Evolutionary conservation across 2,329 filamentous ascomycete species (phyloP).

Genomic region (Mollisiaceae sp.): DNA sequence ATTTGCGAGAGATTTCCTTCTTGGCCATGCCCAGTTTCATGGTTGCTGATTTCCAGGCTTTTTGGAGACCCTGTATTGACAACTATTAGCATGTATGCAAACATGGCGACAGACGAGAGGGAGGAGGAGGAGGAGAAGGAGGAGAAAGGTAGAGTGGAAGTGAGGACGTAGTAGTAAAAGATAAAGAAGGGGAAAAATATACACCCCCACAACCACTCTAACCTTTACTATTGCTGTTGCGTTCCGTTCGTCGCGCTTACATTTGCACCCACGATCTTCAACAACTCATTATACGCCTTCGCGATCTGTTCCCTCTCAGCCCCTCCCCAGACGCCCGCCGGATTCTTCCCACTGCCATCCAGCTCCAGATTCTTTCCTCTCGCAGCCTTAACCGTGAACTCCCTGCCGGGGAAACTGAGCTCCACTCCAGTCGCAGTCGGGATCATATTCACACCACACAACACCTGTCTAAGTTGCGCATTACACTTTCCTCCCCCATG

Average conservation of each 20-base stretch:
- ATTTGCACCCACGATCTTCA: constrained; percentile 10
- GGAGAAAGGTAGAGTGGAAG: too few relatives aligned
- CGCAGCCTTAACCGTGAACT: background rate
- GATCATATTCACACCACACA: constrained; percentile 45
- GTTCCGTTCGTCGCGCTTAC: background rate
- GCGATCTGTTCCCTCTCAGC: constrained; percentile 2
- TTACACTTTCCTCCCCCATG: constrained; percentile 47
- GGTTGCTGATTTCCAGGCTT: constrained; percentile 4
- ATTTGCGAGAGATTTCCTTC: constrained; percentile 3
- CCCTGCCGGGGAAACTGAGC: constrained; percentile 38
- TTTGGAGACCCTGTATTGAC: background rate
- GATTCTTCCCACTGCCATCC: background rate
- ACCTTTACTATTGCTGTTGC: background rate
- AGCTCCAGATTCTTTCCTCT: background rate
- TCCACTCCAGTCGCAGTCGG: constrained; percentile 40
- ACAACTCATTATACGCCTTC: constrained; percentile 8
- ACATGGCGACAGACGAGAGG: background rate
- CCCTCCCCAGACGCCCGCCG: background rate
- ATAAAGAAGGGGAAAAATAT: background rate
- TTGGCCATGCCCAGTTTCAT: constrained; percentile 6
- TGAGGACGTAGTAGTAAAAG: background rate
- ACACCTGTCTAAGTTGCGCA: constrained; percentile 43
- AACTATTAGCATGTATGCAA: background rate
- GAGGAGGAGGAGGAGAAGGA: background rate
- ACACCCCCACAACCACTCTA: background rate